These are phyloP conservation scores for Cyberlindnera petersonii DNA, from an alignment of 805 yeast genomes.

Conservation along the genomic window DNA sequence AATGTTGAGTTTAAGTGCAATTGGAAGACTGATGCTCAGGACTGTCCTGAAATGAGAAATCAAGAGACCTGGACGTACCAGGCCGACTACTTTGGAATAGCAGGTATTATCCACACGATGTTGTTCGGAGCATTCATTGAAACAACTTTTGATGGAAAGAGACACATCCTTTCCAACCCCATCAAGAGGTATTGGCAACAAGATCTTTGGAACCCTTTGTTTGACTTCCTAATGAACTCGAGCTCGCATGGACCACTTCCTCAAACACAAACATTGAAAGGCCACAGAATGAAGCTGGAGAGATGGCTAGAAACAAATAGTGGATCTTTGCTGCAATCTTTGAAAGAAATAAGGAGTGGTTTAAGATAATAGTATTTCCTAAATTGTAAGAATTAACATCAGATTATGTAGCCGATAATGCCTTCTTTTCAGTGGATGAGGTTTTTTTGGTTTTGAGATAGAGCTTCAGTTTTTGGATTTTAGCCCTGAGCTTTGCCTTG, in stretches of 20 bases:
- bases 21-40: slow-evolving; percentile 62
- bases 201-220: slow-evolving; percentile 65
- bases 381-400: neutral
- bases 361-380: slow-evolving; percentile 9
- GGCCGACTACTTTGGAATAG: slow-evolving; percentile 81
- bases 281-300: slow-evolving; percentile 38
- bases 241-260: slow-evolving; percentile 37
- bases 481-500: slow-evolving; percentile 9
- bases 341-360: slow-evolving; percentile 36
- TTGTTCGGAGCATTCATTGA: slow-evolving; percentile 66
- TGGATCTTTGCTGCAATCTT: slow-evolving; percentile 27
- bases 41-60: slow-evolving; percentile 65
- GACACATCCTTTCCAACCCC: slow-evolving; percentile 37
- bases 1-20: slow-evolving; percentile 53
- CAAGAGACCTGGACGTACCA: slow-evolving; percentile 69
- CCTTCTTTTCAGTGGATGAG: neutral
- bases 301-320: slow-evolving; percentile 33
- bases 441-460: neutral
- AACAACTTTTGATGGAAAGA: slow-evolving; percentile 31
- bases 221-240: slow-evolving; percentile 62
- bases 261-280: slow-evolving; percentile 33
- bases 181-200: slow-evolving; percentile 75
- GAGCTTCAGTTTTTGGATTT: slow-evolving; percentile 2
- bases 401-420: too few relatives aligned
- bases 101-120: slow-evolving; percentile 67